Conservation (phyloP, 1,284 basidiomycete genomes). For the Puccinia triticina region DNA sequence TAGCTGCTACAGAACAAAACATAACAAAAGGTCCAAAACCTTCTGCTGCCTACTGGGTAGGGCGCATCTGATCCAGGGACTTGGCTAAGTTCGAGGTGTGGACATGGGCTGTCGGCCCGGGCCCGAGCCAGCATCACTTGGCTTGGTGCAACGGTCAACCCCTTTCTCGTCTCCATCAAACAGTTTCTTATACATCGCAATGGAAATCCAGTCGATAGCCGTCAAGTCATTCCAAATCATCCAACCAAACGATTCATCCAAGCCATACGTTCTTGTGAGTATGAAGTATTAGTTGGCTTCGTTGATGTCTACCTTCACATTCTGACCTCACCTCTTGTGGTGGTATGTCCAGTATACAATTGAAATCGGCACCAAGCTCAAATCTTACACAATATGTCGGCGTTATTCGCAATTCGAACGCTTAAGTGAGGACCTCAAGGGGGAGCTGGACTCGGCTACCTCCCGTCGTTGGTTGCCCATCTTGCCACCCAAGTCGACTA, state of each 20-base stretch:
- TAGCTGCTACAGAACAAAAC: too few species aligned
- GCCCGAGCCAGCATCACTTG: not conserved
- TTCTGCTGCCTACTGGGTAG: too few species aligned
- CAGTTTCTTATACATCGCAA: not conserved
- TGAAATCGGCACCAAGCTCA: constrained; percentile 44
- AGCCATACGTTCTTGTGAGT: constrained; percentile 40
- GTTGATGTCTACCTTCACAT: not conserved
- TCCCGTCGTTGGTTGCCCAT: constrained; percentile 23
- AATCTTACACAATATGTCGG: constrained; percentile 33
- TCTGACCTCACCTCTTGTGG: not conserved
- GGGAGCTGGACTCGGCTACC: constrained; percentile 13
- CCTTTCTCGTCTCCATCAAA: not conserved
- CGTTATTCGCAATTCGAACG: constrained; percentile 48
- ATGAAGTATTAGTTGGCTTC: not conserved
- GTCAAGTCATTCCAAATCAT: constrained; percentile 42
- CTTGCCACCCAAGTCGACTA: constrained; percentile 40
- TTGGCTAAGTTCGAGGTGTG: too few species aligned
- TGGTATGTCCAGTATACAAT: constrained; percentile 35
- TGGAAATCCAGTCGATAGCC: constrained; percentile 39
- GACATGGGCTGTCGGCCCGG: not conserved
- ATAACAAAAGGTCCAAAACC: too few species aligned
- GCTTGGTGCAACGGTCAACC: not conserved
- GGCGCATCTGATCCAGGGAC: too few species aligned
- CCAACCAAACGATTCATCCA: not conserved
- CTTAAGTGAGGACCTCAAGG: not conserved